These are phyloP conservation scores for Suhomyces taliae DNA, from an alignment of 1,139 yeast genomes.

Conservation along the genomic window DNA sequence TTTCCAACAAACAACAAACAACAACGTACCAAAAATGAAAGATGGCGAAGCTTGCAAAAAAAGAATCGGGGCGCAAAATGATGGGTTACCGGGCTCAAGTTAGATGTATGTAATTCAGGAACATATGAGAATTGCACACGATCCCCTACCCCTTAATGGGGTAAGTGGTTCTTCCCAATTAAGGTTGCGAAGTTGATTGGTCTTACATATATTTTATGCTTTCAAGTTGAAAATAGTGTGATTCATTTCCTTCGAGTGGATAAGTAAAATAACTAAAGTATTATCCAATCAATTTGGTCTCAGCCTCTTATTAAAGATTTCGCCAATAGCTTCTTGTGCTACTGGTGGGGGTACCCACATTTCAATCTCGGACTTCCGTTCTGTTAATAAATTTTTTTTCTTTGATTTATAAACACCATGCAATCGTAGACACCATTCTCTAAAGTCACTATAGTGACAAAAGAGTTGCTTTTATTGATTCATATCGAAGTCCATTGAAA, in stretches of 20 bases:
- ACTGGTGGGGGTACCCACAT: not conserved
- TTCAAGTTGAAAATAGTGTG: too few species aligned
- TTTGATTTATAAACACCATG: conserved; percentile 5
- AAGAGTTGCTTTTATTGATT: not conserved
- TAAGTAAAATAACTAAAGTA: too few species aligned
- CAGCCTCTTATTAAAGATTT: not conserved
- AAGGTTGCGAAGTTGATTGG: too few species aligned
- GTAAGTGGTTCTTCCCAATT: not conserved
- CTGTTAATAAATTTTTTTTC: conserved; percentile 2
- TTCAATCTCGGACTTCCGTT: conserved; percentile 11
- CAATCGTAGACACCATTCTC: conserved; percentile 1
- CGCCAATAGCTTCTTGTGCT: not conserved
- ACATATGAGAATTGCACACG: not conserved
- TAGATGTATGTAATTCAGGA: not conserved
- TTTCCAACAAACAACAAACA: not conserved
- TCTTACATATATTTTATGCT: too few species aligned
- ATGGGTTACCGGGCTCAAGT: too few species aligned
- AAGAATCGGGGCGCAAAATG: not conserved
- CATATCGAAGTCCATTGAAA: not conserved
- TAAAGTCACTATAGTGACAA: not conserved
- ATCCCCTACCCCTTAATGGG: not conserved
- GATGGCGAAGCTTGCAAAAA: not conserved
- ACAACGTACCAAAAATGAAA: not conserved
- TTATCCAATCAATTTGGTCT: not conserved
- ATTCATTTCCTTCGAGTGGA: too few species aligned